Evolutionary conservation across 495 filamentous ascomycete genomes (phyloP).

Genomic region (Talaromyces thailandensis): DNA sequence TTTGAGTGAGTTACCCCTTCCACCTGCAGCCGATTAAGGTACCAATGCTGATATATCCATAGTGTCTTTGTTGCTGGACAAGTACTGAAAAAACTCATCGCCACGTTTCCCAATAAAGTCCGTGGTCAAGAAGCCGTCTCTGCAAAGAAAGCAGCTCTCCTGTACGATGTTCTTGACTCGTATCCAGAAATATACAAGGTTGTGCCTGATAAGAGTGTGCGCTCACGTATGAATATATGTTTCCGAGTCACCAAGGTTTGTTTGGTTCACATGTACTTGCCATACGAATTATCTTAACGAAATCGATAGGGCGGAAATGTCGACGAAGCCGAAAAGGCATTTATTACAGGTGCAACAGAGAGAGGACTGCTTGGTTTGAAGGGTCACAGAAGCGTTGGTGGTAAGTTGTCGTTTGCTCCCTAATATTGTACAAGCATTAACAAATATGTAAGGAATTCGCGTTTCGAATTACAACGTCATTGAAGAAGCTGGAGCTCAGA

Average conservation of each 20-base stretch:
- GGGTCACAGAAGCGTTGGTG: slow-evolving; percentile 73
- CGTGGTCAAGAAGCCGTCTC: slow-evolving; percentile 62
- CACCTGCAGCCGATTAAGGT: not conserved
- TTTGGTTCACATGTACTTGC: not conserved
- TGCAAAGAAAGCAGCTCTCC: slow-evolving; percentile 57
- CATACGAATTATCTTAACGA: not conserved
- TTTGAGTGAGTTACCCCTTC: slow-evolving; percentile 58
- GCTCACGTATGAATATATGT: slow-evolving; percentile 89
- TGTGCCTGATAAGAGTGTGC: slow-evolving; percentile 60
- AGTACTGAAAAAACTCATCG: slow-evolving; percentile 63
- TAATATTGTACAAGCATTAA: slow-evolving; percentile 5
- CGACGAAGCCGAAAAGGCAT: slow-evolving; percentile 63
- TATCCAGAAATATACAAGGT: slow-evolving; percentile 59
- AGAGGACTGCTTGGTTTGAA: slow-evolving; percentile 62
- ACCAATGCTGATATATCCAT: not conserved
- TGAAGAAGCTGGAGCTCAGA: slow-evolving; percentile 45
- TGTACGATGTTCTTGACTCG: slow-evolving; percentile 70
- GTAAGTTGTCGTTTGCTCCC: slow-evolving; percentile 39
- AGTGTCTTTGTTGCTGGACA: slow-evolving; percentile 79
- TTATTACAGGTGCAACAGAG: slow-evolving; percentile 61
- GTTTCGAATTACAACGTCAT: slow-evolving; percentile 51
- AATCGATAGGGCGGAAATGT: slow-evolving; percentile 30
- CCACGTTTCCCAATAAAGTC: slow-evolving; percentile 53
- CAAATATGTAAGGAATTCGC: slow-evolving; percentile 11
- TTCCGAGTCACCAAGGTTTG: slow-evolving; percentile 55